Base-by-base conservation (phyloP, 495 filamentous ascomycete genomes). In the Aspergillus hancockii region DNA sequence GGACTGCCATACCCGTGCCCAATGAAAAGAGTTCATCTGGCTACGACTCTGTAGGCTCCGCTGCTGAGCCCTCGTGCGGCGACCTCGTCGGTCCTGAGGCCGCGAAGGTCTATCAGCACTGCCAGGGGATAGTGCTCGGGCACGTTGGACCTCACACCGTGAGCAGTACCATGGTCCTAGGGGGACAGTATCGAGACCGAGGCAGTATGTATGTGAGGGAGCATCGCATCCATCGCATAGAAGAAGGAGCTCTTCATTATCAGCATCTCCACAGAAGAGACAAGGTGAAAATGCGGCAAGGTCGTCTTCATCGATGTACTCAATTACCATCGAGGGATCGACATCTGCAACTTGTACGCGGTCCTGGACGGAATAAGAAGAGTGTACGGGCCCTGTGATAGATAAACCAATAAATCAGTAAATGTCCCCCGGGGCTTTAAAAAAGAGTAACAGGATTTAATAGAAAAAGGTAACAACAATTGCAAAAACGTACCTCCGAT, bases 261-360 rank as follows among this genome's bases (percentile, higher is more conserved):
- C 90, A 55, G 83, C 74, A 47, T 83, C 78, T 13, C 85, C 83
- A 78, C 93, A 98, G 45, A 96, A 75, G n/a, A 86, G 84, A 72
- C 93, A 97, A 1, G 89, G 89, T 36, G 81, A 84, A 54, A 73
- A 75, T 55, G 85, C 81, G 46, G 77, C 66, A 50, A 86, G 77
- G 51, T 88, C 83, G 52, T 88, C 83, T 43, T 88, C 87, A 31
- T 92, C 88, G 23, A 82, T 79, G 57, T 90, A 87, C 52, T 90
- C 90, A 38, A 90, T 76, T 69, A 90, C 83, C 77, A 89, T 88
- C 51, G 83, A 86, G 10, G 88, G 86, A 66, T 98, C 93, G 67
- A 95, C 85, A 34, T 97, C 93, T 52, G 88, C 87, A 21, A 91
- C 87, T 73, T 98, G 94, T 60, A 90, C 88, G 72, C 91, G 92